Conservation (phyloP, 257 asterid species). For the Capsicum pubescens region DNA sequence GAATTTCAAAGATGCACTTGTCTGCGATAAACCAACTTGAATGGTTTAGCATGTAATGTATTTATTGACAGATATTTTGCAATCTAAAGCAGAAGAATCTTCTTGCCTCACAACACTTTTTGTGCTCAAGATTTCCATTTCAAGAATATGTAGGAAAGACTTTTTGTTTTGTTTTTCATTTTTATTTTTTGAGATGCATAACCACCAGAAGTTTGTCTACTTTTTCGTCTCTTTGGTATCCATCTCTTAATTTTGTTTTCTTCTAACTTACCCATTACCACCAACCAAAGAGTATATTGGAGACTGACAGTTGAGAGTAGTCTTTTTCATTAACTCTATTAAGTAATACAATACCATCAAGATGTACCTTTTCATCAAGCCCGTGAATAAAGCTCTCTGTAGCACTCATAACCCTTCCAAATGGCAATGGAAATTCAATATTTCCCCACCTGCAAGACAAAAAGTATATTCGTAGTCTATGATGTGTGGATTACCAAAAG, state of each 20-base stretch:
- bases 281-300: not conserved
- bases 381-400: slow-evolving; percentile 84
- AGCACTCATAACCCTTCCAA: slow-evolving; percentile 91
- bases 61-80: not conserved
- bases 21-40: slow-evolving; percentile 51
- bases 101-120: not conserved
- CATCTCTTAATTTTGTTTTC: not conserved
- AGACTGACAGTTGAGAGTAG: not conserved
- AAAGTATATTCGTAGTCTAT: not conserved
- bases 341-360: not conserved
- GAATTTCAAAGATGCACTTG: slow-evolving; percentile 97
- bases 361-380: slow-evolving; percentile 84
- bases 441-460: slow-evolving; percentile 76
- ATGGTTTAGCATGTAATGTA: not conserved
- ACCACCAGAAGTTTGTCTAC: not conserved
- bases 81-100: not conserved
- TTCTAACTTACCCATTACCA: not conserved
- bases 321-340: not conserved
- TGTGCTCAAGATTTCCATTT: not conserved
- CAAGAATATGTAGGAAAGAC: not conserved
- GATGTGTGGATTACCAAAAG: not conserved
- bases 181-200: not conserved
- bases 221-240: not conserved
- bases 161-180: not conserved
- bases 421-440: slow-evolving; percentile 90